Evolutionary conservation across 306 rosid genomes (phyloP).

Genomic region (Cucurbita moschata): DNA sequence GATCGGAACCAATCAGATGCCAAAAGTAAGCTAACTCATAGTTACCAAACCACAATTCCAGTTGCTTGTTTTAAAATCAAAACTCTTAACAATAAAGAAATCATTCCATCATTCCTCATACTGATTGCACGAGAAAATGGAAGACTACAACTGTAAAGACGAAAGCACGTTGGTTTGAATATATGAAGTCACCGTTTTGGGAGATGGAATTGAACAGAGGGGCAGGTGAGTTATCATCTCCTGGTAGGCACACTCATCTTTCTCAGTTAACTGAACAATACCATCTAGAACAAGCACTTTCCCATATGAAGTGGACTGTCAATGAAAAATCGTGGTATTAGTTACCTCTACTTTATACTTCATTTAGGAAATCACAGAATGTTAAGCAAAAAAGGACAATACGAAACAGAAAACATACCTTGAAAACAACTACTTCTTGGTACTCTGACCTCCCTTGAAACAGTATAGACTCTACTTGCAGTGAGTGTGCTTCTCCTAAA

Average conservation of each 20-base stretch:
- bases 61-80: not conserved
- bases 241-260: not conserved
- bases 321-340: not conserved
- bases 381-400: not conserved
- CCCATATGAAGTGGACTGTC: constrained; percentile 4
- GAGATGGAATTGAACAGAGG: constrained; percentile 15
- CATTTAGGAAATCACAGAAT: not conserved
- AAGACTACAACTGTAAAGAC: not conserved
- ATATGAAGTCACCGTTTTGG: constrained; percentile 17
- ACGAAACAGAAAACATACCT: not conserved
- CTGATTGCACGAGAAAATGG: not conserved
- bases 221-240: constrained; percentile 8
- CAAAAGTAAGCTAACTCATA: not conserved
- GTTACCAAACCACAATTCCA: not conserved
- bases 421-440: constrained; percentile 3
- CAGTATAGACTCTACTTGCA: not conserved
- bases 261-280: not conserved
- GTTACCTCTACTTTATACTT: not conserved
- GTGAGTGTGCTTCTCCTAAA: not conserved
- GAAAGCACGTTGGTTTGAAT: not conserved
- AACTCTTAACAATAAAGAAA: not conserved
- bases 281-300: constrained; percentile 8
- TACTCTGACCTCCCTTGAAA: constrained; percentile 2
- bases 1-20: not conserved
- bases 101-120: not conserved